A percentile compares a stretch with the other conserved stretches of the same genome.
phyloP scores from a whole-genome alignment of 495 filamentous ascomycete genomes.

The Aspergillus olivimuriae region DNA sequence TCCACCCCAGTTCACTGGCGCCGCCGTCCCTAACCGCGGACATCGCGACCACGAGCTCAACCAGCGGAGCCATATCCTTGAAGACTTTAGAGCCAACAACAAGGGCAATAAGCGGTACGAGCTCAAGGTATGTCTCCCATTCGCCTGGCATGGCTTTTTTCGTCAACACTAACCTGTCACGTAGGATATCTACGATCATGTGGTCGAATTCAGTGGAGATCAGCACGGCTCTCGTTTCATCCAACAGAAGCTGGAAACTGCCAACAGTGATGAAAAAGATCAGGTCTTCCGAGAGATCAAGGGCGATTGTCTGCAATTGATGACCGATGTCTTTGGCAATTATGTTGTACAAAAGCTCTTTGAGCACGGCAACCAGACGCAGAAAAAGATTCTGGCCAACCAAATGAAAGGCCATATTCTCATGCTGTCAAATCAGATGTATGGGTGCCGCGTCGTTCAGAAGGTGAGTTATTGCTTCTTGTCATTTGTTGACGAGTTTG shows the following conservation, averaged over 20 bases:
- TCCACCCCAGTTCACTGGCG: no score
- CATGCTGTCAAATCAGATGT: slow-evolving; percentile 79
- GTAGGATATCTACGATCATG: slow-evolving; percentile 80
- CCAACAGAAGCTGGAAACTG: slow-evolving; percentile 87
- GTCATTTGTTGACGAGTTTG: not conserved
- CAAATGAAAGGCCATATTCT: slow-evolving; percentile 83
- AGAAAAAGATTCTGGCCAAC: slow-evolving; percentile 80
- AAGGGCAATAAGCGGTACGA: slow-evolving; percentile 79
- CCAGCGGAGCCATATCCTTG: slow-evolving; percentile 55
- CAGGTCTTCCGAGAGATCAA: slow-evolving; percentile 83
- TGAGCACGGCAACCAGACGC: slow-evolving; percentile 89
- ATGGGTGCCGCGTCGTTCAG: slow-evolving; percentile 93
- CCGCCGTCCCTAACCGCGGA: no score
- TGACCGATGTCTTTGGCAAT: slow-evolving; percentile 96
- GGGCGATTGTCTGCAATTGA: slow-evolving; percentile 76
- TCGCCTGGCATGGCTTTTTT: not conserved
- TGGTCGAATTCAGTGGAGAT: slow-evolving; percentile 94
- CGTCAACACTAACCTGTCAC: slow-evolving; percentile 7
- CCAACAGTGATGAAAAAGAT: slow-evolving; percentile 97
- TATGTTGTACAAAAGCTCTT: slow-evolving; percentile 99
- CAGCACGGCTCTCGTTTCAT: slow-evolving; percentile 95
- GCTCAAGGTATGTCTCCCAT: slow-evolving; percentile 54
- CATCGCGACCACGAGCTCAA: not conserved
- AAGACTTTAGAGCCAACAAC: slow-evolving; percentile 70
- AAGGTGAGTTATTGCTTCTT: slow-evolving; percentile 49